A percentile compares a stretch with the other conserved stretches of the same genome.
Conservation (phyloP, 129 eudicot genomes). For the Arctium lappa region DNA sequence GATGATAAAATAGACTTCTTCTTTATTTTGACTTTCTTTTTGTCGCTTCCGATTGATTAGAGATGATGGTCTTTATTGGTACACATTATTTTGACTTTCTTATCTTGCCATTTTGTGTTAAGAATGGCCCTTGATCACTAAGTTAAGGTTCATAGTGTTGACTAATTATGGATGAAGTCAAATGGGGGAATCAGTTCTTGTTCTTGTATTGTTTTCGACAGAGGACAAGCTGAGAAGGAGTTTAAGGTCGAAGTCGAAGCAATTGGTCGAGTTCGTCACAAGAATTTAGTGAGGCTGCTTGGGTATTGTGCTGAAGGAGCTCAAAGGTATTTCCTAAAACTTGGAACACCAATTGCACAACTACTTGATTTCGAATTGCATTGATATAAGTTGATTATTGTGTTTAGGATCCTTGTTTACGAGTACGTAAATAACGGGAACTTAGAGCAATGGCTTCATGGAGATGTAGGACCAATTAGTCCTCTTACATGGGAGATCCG, state of each 20-base stretch:
- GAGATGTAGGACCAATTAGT: constrained; percentile 60
- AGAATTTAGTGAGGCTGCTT: constrained; percentile 85
- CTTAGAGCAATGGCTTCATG: constrained; percentile 42
- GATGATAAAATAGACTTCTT: no score
- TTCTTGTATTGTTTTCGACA: constrained; percentile 15
- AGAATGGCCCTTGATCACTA: neutral
- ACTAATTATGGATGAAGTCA: constrained; percentile 1
- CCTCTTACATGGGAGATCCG: constrained; percentile 90
- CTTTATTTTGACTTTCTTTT: no score
- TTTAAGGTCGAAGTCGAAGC: constrained; percentile 97
- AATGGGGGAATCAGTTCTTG: neutral
- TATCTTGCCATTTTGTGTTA: no score
- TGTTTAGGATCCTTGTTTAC: constrained; percentile 37
- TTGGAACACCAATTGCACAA: neutral
- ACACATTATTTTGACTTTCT: no score
- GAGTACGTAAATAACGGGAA: constrained; percentile 41
- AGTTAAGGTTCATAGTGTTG: neutral
- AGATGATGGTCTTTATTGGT: no score
- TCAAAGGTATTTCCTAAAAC: constrained; percentile 54
- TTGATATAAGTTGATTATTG: neutral
- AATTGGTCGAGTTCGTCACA: constrained; percentile 91
- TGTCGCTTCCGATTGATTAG: no score
- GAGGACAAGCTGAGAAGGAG: constrained; percentile 96
- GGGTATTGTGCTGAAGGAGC: constrained; percentile 98
- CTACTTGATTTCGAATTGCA: neutral